Base-by-base conservation (phyloP, 2,329 filamentous ascomycete genomes). In the Teratosphaeria gauchensis region DNA sequence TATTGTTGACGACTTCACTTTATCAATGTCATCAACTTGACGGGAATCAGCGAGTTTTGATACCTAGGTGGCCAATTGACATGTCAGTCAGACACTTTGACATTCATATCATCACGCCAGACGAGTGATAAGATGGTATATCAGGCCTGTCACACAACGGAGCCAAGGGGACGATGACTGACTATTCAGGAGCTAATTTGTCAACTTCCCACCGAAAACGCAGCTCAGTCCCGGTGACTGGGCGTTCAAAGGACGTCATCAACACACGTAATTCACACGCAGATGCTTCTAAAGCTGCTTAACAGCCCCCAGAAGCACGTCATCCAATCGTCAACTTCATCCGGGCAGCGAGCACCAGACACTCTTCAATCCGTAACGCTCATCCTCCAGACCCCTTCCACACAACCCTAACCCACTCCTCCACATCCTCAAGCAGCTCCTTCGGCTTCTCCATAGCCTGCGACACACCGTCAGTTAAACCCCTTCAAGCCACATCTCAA, bases 381-480 rank as follows among this genome's bases (percentile, higher is more conserved):
- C 55, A 63, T 14, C 60, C 55, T 56, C 61, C 56, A 11, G 57
- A 46, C 16, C 46, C 53, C 31, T 67, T 67, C 67, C 66, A 71
- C 14, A 66, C 69, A 56, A 71, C 67, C 59, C 62, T 59, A 9
- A 71, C 61, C 61, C 66, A 73, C 19, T 66, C 70, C 54, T 73
- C 69, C 5, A 73, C 63, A 64, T 73, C 70, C 4, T 58, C 64
- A 8, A 71, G 63, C 16, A 73, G 59, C 48, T 68, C 69, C 16
- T 63, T 59, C 56, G 69, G 71, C 56, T 65, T 68, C 66, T 73
- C 71, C 64, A 73, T 65, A 2, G 74, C 74, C 68, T 69, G 55
- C 30, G 4, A 53, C 4, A 51, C 35, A 28, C 28, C 16, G 54
- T 62, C 54, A 60, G 32, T 28, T 35, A 8, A 38, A 33, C 32